These are phyloP conservation scores for apple (Malus domestica) DNA, from an alignment of 306 rosid genomes.

Conservation along the genomic window ASM211411v1 NC_041797.1:37515501-37516000, in stretches of 20 bases:
- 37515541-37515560: conserved; percentile 40
- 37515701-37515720: conserved; percentile 87
- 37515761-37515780: conserved; percentile 85
- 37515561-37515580: background rate
- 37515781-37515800: conserved; percentile 72
- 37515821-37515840: too few species aligned
- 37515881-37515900: too few species aligned
- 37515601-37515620: background rate
- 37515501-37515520: conserved; percentile 28
- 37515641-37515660: background rate
- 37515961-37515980: too few species aligned
- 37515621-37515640: background rate
- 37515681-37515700: conserved; percentile 44
- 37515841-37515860: too few species aligned
- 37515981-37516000: too few species aligned
- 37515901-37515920: too few species aligned
- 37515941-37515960: too few species aligned
- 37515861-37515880: too few species aligned
- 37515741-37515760: conserved; percentile 67
- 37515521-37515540: conserved; percentile 95
- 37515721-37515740: conserved; percentile 65
- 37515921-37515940: too few species aligned
- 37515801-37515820: too few species aligned
- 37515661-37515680: conserved; percentile 11
- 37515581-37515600: conserved; percentile 9